Evolutionary conservation across 108 stramenopile species (phyloP).

Genomic region (Stephanodiscus triporus): DNA sequence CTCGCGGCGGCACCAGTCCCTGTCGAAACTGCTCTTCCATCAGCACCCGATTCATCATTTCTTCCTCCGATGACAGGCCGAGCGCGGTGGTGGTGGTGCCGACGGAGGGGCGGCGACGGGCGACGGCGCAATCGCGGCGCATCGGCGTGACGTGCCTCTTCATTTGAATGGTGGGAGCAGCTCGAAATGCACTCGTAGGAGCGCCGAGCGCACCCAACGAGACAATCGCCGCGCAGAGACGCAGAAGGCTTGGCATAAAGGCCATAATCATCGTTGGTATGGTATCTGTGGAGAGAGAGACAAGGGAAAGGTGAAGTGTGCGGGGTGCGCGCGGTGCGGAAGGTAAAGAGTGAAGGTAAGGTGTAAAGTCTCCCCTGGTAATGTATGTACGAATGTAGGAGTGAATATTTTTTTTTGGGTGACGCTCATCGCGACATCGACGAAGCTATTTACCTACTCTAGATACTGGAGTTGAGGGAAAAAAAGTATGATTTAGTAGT

Average conservation of each 20-base stretch:
- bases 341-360: too few relatives aligned
- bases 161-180: not conserved
- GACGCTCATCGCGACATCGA: too few relatives aligned
- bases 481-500: too few relatives aligned
- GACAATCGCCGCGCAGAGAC: not conserved
- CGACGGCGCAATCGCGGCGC: not conserved
- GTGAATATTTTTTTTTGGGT: too few relatives aligned
- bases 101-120: not conserved
- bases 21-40: constrained; percentile 1
- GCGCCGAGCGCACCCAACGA: not conserved
- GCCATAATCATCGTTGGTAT: not conserved
- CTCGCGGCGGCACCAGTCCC: not conserved
- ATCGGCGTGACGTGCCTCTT: not conserved
- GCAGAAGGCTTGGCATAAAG: not conserved
- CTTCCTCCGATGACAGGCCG: not conserved
- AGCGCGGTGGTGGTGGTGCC: not conserved
- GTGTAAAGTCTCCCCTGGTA: too few relatives aligned
- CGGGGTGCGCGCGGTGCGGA: too few relatives aligned
- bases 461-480: too few relatives aligned
- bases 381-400: too few relatives aligned
- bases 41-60: not conserved
- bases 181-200: constrained; percentile 13
- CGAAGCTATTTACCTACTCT: too few relatives aligned
- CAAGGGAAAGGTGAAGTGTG: too few relatives aligned
- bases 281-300: too few relatives aligned